Evolutionary conservation across 2,329 filamentous ascomycete genomes (phyloP), one percentile per base, ranked within the genome.

Genomic region (Malbranchea zuffiana): DNA sequence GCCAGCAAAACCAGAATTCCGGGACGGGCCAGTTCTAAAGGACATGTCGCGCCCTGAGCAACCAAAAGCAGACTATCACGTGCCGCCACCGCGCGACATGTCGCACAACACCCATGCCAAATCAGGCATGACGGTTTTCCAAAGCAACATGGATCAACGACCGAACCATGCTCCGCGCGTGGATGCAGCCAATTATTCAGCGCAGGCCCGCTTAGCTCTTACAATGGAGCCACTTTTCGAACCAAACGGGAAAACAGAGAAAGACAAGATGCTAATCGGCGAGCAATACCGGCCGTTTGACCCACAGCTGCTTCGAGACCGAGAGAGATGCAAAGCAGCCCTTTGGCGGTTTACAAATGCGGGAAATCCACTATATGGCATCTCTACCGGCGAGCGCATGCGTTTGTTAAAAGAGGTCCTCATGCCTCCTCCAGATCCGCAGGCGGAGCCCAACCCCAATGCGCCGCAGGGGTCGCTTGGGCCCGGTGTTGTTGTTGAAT

Each of bases 261-360:
- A 90, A 59, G 82, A 92, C 42, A 85, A 90, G 56, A 96, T 96
- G 88, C 65, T 93, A 11, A 69, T 70, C 20, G 83, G 83, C 8
- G 72, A 82, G 26, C 71, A 75, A n/a, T 96, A 85, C 59, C 78
- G 78, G 43, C 82, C 83, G 5, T 87, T 80, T 45, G 78, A 84
- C 53, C 73, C 77, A 42, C 79, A 85, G 50, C 71, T 98, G 4
- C 72, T 82, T 10, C 70, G 82, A 13, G 87, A 95, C 51, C 80
- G 88, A n/a, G 78, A 90, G 53, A 73, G 80, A 37, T 96, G 88
- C 62, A 80, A 77, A 44, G 72, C 75, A 8, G 84, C 84, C 3
- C 78, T 88, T 49, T 87, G 80, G 72, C 71, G 78, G 34, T 95
- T 90, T 64, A 95, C 95, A 60, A 84, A 81, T 56, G 80, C 82